Conservation (phyloP, 176 grass and related monocot species). For the Zoysia japonica region DNA sequence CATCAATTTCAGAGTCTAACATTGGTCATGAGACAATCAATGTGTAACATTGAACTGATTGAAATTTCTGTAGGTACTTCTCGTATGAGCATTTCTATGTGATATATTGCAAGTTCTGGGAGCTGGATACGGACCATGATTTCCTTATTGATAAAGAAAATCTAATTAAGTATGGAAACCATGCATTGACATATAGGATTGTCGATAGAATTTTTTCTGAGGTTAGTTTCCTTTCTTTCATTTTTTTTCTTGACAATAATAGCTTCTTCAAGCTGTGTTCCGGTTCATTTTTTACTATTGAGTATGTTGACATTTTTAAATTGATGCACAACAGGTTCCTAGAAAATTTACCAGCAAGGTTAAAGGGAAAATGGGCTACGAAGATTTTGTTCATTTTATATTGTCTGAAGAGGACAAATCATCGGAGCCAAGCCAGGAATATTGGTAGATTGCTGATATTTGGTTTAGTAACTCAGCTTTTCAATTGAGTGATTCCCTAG, state of each 20-base stretch:
- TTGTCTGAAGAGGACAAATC: constrained; percentile 91
- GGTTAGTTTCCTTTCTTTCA: constrained; percentile 59
- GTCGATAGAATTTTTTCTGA: constrained; percentile 96
- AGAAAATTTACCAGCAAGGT: constrained; percentile 89
- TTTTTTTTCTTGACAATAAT: background rate
- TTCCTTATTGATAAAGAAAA: constrained; percentile 97
- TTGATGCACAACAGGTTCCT: constrained; percentile 58
- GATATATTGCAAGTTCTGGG: constrained; percentile 98
- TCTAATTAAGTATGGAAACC: constrained; percentile 96
- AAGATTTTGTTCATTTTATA: constrained; percentile 96
- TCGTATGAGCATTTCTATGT: constrained; percentile 98
- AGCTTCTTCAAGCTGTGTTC: constrained; percentile 21
- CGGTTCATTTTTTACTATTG: constrained; percentile 14
- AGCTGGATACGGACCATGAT: constrained; percentile 94
- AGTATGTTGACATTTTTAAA: constrained; percentile 9
- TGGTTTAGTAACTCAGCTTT: constrained; percentile 5
- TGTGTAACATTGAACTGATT: constrained; percentile 8
- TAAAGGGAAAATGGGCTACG: constrained; percentile 89
- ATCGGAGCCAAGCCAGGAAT: constrained; percentile 74
- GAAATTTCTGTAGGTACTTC: constrained; percentile 67
- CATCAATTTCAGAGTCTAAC: background rate
- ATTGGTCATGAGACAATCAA: background rate
- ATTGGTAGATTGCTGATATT: constrained; percentile 52
- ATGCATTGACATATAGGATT: constrained; percentile 96
- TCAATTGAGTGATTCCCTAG: constrained; percentile 9